Conservation (phyloP, 345 rosid species). For the Eucalyptus erythrocorys region DNA sequence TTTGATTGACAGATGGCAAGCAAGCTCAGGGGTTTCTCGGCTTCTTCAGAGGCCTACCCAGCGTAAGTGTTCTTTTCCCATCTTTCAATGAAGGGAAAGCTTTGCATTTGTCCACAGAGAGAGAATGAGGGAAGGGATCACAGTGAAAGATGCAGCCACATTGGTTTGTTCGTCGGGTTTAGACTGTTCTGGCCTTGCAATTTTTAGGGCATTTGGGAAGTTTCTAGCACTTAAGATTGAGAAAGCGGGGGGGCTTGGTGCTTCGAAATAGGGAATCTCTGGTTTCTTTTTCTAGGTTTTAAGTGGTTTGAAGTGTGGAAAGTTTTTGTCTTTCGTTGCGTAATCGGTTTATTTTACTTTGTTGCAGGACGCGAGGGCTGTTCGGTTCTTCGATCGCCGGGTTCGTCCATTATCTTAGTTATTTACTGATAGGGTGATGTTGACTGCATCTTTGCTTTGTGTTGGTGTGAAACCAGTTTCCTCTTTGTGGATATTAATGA, state of each 20-base stretch:
- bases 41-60: slow-evolving; percentile 85
- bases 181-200: neutral
- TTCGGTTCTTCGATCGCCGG: slow-evolving; percentile 89
- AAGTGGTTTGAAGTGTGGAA: neutral
- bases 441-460: neutral
- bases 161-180: neutral
- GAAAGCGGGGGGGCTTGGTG: neutral
- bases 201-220: neutral
- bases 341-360: neutral
- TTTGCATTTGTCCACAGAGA: neutral
- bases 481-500: neutral
- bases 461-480: neutral
- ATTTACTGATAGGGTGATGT: neutral
- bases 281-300: neutral
- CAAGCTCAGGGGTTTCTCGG: slow-evolving; percentile 97
- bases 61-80: slow-evolving; percentile 21
- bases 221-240: neutral
- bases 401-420: slow-evolving; percentile 29
- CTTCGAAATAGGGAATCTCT: neutral
- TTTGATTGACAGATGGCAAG: slow-evolving; percentile 46
- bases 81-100: neutral
- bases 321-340: neutral
- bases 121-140: neutral
- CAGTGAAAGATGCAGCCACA: neutral
- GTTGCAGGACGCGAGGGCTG: slow-evolving; percentile 73